phyloP scores from a whole-genome alignment of 2,329 filamentous ascomycete genomes.

The Allantophomopsis lycopodina region DNA sequence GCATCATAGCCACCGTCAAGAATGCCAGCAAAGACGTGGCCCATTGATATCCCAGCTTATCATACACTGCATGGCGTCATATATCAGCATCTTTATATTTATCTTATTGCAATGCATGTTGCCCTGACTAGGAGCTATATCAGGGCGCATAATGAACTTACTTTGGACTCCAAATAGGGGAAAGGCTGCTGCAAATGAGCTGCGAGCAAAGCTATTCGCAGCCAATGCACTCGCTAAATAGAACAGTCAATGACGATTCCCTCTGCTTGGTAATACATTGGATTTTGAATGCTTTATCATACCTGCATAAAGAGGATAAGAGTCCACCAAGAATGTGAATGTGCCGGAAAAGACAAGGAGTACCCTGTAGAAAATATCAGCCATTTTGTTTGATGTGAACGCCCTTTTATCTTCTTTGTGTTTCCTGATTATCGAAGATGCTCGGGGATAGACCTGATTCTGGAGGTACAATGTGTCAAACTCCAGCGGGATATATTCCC shows the following conservation, averaged over 20 bases:
- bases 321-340: constrained; percentile 72
- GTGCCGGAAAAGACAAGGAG: constrained; percentile 72
- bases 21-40: constrained; percentile 48
- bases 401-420: too few species aligned
- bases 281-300: too few species aligned
- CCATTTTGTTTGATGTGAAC: too few species aligned
- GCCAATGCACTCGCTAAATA: constrained; percentile 55
- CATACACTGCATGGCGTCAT: constrained; percentile 35
- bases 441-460: too few species aligned
- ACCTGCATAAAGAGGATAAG: constrained; percentile 56
- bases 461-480: too few species aligned
- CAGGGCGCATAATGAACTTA: neutral
- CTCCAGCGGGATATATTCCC: too few species aligned
- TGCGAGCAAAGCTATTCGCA: constrained; percentile 70
- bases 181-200: constrained; percentile 68
- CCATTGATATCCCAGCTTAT: constrained; percentile 57
- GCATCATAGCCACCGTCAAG: constrained; percentile 45
- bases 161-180: constrained; percentile 59
- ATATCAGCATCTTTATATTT: neutral
- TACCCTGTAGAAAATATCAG: too few species aligned
- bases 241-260: neutral
- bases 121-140: neutral
- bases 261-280: neutral
- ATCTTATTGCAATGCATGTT: neutral
- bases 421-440: too few species aligned